These are phyloP conservation scores for Penicillium coprophilum DNA, from an alignment of 495 filamentous ascomycete genomes.

Conservation along the genomic window DNA sequence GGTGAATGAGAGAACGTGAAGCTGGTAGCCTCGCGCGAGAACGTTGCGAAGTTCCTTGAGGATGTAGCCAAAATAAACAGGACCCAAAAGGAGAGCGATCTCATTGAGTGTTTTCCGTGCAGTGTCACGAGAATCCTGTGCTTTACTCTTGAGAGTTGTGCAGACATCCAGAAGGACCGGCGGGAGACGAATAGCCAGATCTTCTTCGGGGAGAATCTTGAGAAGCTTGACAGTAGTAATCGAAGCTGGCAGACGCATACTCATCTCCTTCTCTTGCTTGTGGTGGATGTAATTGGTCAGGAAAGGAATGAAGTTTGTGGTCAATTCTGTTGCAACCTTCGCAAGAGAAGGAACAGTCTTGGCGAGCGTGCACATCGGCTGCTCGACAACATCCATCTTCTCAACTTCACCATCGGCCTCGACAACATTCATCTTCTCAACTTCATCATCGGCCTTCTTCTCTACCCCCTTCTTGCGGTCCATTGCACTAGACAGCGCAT, in stretches of 20 bases:
- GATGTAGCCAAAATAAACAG: constrained; percentile 84
- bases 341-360: constrained; percentile 64
- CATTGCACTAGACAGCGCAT: constrained; percentile 63
- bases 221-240: constrained; percentile 84
- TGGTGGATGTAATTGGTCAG: constrained; percentile 81
- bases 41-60: constrained; percentile 85
- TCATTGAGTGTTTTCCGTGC: constrained; percentile 83
- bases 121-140: constrained; percentile 85
- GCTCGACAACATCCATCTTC: constrained; percentile 29
- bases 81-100: constrained; percentile 74
- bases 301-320: constrained; percentile 70
- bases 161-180: constrained; percentile 86
- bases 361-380: constrained; percentile 52
- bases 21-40: constrained; percentile 80
- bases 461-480: constrained; percentile 31
- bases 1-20: constrained; percentile 93
- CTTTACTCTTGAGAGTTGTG: constrained; percentile 84
- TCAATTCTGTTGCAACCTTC: constrained; percentile 72
- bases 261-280: constrained; percentile 91
- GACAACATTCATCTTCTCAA: constrained; percentile 31
- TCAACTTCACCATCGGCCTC: constrained; percentile 32
- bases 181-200: constrained; percentile 70
- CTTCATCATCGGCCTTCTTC: constrained; percentile 39
- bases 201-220: constrained; percentile 69
- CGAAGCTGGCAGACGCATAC: constrained; percentile 83